Conservation (phyloP, 2,329 filamentous ascomycete species). For the Colletotrichum shisoi region DNA sequence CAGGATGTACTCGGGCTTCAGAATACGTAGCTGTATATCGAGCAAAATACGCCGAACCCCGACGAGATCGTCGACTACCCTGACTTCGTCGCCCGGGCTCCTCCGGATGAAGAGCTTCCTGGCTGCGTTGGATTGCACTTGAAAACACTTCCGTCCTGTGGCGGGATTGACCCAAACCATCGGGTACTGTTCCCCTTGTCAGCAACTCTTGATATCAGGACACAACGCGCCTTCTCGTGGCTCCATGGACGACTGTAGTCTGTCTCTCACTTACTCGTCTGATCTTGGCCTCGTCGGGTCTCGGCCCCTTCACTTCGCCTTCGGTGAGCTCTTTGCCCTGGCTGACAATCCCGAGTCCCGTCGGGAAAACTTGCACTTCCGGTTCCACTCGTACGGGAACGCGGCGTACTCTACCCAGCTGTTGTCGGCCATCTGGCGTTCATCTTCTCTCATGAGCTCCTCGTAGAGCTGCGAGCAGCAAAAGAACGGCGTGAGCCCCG, state of each 20-base stretch:
- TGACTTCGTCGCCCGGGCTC: slow-evolving; percentile 46
- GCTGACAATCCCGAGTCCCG: slow-evolving; percentile 51
- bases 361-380: slow-evolving; percentile 52
- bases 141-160: slow-evolving; percentile 53
- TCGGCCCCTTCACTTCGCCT: slow-evolving; percentile 47
- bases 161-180: slow-evolving; percentile 58
- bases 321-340: slow-evolving; percentile 52
- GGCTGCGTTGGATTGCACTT: slow-evolving; percentile 54
- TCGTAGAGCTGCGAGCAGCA: slow-evolving; percentile 54
- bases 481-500: slow-evolving; percentile 56
- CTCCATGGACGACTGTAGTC: background rate
- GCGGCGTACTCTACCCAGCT: slow-evolving; percentile 58
- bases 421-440: slow-evolving; percentile 52
- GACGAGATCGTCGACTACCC: slow-evolving; percentile 50
- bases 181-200: slow-evolving; percentile 46
- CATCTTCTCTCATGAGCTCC: slow-evolving; percentile 51
- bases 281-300: background rate
- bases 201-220: too few species aligned
- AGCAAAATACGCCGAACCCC: slow-evolving; percentile 50
- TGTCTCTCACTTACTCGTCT: slow-evolving; percentile 46
- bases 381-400: slow-evolving; percentile 56
- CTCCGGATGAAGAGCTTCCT: slow-evolving; percentile 52
- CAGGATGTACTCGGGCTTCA: slow-evolving; percentile 55
- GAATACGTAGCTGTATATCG: slow-evolving; percentile 50
- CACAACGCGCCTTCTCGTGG: background rate